Conservation (phyloP, 2,329 filamentous ascomycete genomes). For the Aspergillus sp. region DNA sequence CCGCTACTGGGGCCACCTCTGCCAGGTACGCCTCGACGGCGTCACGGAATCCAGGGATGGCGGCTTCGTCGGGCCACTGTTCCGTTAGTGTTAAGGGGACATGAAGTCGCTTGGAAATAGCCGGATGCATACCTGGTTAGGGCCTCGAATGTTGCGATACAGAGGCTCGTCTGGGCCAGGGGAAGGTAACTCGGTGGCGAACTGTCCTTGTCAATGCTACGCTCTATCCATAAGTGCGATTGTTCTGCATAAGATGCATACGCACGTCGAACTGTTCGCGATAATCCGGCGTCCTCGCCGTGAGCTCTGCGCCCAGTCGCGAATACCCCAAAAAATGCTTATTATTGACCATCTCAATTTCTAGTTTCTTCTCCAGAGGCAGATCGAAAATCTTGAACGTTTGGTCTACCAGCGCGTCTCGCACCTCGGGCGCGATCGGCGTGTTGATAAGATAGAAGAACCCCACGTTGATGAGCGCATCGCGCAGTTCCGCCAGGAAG, state of each 20-base stretch:
- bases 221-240: background rate
- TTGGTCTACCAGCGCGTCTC: conserved; percentile 35
- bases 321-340: conserved; percentile 40
- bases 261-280: conserved; percentile 39
- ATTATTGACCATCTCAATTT: conserved; percentile 47
- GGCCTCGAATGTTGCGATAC: conserved; percentile 35
- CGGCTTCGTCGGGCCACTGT: conserved; percentile 35
- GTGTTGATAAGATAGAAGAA: conserved; percentile 37
- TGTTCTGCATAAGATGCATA: background rate
- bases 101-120: no score
- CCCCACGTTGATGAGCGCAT: conserved; percentile 36
- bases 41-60: conserved; percentile 32
- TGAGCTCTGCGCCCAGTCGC: conserved; percentile 35
- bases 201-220: conserved; percentile 18
- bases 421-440: conserved; percentile 21
- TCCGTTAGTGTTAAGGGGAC: background rate
- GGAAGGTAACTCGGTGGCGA: conserved; percentile 37
- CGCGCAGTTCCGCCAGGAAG: conserved; percentile 30
- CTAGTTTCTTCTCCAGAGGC: conserved; percentile 47
- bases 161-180: conserved; percentile 34
- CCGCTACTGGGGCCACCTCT: conserved; percentile 25
- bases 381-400: conserved; percentile 46
- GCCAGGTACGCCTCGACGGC: conserved; percentile 31
- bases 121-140: conserved; percentile 31
- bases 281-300: conserved; percentile 32